Evolutionary conservation across 495 filamentous ascomycete genomes (phyloP), one percentile per base, ranked within the genome.

Genomic region (Glonium stellatum): DNA sequence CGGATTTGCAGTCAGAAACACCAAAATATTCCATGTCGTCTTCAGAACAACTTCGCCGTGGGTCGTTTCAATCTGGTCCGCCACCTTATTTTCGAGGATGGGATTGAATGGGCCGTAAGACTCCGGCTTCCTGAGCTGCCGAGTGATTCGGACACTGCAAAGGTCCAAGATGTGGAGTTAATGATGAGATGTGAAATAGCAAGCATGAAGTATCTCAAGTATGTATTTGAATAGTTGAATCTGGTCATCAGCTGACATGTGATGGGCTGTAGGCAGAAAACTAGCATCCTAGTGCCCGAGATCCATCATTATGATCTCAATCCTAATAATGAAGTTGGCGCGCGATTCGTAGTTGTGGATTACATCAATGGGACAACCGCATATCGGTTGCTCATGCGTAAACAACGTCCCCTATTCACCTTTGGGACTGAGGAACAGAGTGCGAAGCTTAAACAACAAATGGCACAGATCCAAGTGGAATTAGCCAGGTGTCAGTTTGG

Each of bases 311-410:
- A 48, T 22, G 22, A 22, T 22, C 18, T 48, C 18, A 22, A 48
- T 48, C 18, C 44, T 18, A 48, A 9, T 18, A 48, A 15, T 48
- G 44, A 48, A 39, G 61, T 59, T 46, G 61, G 61, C 18, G 56
- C 57, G 21, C 56, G 55, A 25, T 63, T 54, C 21, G 53, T 63
- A 13, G 27, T 63, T 4, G 46, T 63, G 10, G 54, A 58, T 9
- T 63, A 59, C 49, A 59, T 63, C 18, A 27, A 63, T 19, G 61
- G 61, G 4, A 54, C 48, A 5, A 25, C 34, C 13, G 62, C 58
- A n/a, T 15, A 18, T n/a, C 6, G 18, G 13, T 15, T 48, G 6
- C 44, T 8, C 1, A n/a, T n/a, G n/a, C n/a, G n/a, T n/a, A n/a
- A n/a, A n/a, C n/a, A n/a, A n/a, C n/a, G n/a, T n/a, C n/a, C n/a